A percentile compares a stretch with the other conserved stretches of the same genome.
Evolutionary conservation across 2,329 filamentous ascomycete genomes (phyloP).

Genomic region (Calonectria pseudoreteaudii): DNA sequence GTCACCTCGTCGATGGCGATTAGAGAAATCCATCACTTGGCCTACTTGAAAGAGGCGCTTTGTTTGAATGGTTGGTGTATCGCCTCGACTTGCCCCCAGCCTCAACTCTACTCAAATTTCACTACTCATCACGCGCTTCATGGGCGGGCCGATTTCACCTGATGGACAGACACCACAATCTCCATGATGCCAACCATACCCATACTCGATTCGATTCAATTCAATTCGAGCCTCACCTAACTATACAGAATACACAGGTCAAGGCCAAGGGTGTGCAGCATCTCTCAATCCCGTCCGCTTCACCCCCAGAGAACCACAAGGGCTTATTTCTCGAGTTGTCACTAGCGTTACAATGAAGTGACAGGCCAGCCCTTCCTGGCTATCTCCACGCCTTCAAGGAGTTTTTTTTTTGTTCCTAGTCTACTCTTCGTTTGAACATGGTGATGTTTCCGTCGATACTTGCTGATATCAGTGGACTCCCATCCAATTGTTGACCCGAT

Average conservation of each 20-base stretch:
- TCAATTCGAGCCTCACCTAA: conserved; percentile 10
- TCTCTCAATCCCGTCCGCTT: neutral
- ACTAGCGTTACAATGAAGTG: conserved; percentile 19
- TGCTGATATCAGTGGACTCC: conserved; percentile 29
- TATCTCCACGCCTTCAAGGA: conserved; percentile 15
- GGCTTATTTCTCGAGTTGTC: conserved; percentile 10
- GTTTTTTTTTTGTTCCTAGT: conserved; percentile 3
- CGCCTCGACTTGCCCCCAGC: conserved; percentile 8
- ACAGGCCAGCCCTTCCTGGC: conserved; percentile 18
- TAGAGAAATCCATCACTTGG: neutral
- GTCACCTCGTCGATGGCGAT: neutral
- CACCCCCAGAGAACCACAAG: conserved; percentile 17
- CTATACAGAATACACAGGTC: neutral
- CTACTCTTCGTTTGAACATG: conserved; percentile 22
- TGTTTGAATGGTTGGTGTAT: neutral
- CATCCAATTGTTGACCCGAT: conserved; percentile 12
- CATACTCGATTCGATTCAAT: conserved; percentile 8
- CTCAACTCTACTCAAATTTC: conserved; percentile 20
- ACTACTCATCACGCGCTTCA: conserved; percentile 26
- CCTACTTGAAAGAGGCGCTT: neutral
- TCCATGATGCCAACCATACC: neutral
- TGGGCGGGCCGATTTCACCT: conserved; percentile 29
- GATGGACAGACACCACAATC: neutral
- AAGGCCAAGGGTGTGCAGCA: conserved; percentile 18
- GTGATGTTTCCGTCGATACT: conserved; percentile 28